Conservation (phyloP, 2,329 filamentous ascomycete species). For the Cladosporium austrohemisphaericum region DNA sequence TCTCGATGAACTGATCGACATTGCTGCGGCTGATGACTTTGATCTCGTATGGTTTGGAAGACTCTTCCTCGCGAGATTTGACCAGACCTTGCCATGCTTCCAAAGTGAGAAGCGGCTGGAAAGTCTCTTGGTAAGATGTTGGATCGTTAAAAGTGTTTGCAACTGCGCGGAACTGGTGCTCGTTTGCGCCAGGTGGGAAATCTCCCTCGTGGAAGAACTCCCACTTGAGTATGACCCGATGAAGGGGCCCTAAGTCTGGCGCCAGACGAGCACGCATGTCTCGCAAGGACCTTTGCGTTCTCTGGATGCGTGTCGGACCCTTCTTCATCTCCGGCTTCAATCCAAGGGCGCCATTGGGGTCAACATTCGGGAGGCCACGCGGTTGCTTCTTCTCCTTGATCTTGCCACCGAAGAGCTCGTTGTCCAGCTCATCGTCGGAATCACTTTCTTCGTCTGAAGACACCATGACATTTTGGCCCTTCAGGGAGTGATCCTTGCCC, state of each 20-base stretch:
- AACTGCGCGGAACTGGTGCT: conserved; percentile 69
- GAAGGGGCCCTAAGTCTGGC: conserved; percentile 79
- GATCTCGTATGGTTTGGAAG: conserved; percentile 75
- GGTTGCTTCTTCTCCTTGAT: conserved; percentile 40
- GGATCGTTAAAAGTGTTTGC: conserved; percentile 74
- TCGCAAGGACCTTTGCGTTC: conserved; percentile 75
- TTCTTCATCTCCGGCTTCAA: conserved; percentile 49
- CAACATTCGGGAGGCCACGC: conserved; percentile 20
- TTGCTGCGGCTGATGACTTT: conserved; percentile 83
- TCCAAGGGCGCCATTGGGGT: conserved; percentile 30
- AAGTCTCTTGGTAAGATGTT: conserved; percentile 77
- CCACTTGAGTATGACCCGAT: conserved; percentile 85
- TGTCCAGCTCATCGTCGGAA: conserved; percentile 52
- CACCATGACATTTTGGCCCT: conserved; percentile 86
- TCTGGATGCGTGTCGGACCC: conserved; percentile 78
- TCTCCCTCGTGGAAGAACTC: conserved; percentile 89
- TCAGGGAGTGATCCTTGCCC: conserved; percentile 73
- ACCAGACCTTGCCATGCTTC: conserved; percentile 96
- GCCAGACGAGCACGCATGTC: conserved; percentile 92
- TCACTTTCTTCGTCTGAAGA: conserved; percentile 63
- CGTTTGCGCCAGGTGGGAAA: conserved; percentile 70
- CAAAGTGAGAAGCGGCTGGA: conserved; percentile 82
- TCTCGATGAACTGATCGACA: conserved; percentile 89
- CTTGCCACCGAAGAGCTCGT: conserved; percentile 61
- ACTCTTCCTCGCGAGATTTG: conserved; percentile 81